phyloP scores from a whole-genome alignment of 2,329 filamentous ascomycete genomes.

The Arthrobotrys sinensis region DNA sequence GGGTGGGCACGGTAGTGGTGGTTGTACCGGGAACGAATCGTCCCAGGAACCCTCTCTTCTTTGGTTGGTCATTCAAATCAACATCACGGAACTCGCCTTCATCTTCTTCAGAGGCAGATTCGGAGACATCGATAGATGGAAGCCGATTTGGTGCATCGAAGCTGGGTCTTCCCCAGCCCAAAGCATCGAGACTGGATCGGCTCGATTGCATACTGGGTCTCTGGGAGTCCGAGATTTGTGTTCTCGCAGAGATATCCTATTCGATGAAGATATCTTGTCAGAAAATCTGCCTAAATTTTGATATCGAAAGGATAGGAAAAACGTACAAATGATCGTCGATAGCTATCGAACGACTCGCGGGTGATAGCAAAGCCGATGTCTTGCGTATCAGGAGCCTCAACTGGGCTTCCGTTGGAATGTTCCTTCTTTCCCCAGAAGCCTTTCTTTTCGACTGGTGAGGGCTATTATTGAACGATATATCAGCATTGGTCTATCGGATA shows the following conservation, averaged over 20 bases:
- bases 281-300: not conserved
- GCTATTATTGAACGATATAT: constrained; percentile 70
- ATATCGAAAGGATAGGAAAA: constrained; percentile 66
- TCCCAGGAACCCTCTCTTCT: constrained; percentile 85
- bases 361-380: constrained; percentile 92
- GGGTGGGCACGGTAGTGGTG: not conserved
- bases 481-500: constrained; percentile 14
- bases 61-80: constrained; percentile 83
- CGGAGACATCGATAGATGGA: constrained; percentile 73
- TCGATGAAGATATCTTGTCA: not conserved
- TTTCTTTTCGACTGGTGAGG: constrained; percentile 90
- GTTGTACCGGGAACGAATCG: constrained; percentile 74
- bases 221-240: constrained; percentile 75
- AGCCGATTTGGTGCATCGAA: constrained; percentile 81
- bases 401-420: constrained; percentile 71
- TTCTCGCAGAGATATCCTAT: constrained; percentile 91
- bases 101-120: constrained; percentile 73
- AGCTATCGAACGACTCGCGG: constrained; percentile 96
- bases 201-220: constrained; percentile 72
- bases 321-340: constrained; percentile 90
- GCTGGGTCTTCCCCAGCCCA: constrained; percentile 73
- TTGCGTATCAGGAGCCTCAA: constrained; percentile 69
- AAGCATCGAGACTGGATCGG: constrained; percentile 62
- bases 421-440: constrained; percentile 78
- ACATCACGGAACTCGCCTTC: constrained; percentile 88